Percentiles rank a stretch among this genome's conserved stretches.
Conservation (phyloP, 257 asterid species). For the Datura wrightii region DNA sequence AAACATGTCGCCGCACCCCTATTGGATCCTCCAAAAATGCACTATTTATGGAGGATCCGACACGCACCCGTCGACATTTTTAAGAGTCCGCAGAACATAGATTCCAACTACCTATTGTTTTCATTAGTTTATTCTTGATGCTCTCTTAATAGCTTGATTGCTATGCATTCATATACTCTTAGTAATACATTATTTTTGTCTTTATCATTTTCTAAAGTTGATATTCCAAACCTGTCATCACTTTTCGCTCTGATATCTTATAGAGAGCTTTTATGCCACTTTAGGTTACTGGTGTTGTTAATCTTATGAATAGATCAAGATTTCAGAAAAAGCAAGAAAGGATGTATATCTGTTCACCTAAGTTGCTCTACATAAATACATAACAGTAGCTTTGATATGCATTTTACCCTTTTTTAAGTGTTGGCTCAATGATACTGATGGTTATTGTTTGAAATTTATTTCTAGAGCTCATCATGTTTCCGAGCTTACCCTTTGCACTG, state of each 20-base stretch:
- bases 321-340: not conserved
- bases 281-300: not conserved
- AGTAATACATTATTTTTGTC: not conserved
- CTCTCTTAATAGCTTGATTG: not conserved
- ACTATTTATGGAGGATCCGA: too few relatives aligned
- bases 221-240: not conserved
- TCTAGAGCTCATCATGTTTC: conserved; percentile 70
- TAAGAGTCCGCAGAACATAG: too few relatives aligned
- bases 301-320: not conserved
- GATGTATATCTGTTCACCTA: not conserved
- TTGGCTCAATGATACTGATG: not conserved
- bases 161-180: not conserved
- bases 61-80: too few relatives aligned
- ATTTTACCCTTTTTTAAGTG: not conserved
- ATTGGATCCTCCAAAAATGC: too few relatives aligned
- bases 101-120: not conserved
- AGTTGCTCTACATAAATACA: not conserved
- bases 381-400: not conserved
- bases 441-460: conserved; percentile 19
- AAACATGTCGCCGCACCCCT: too few relatives aligned
- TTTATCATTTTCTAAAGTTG: not conserved
- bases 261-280: too few relatives aligned
- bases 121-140: not conserved
- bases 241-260: not conserved
- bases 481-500: conserved; percentile 76